Base-by-base conservation (phyloP, 2,329 filamentous ascomycete species). In the Paecilomyces niveus region DNA sequence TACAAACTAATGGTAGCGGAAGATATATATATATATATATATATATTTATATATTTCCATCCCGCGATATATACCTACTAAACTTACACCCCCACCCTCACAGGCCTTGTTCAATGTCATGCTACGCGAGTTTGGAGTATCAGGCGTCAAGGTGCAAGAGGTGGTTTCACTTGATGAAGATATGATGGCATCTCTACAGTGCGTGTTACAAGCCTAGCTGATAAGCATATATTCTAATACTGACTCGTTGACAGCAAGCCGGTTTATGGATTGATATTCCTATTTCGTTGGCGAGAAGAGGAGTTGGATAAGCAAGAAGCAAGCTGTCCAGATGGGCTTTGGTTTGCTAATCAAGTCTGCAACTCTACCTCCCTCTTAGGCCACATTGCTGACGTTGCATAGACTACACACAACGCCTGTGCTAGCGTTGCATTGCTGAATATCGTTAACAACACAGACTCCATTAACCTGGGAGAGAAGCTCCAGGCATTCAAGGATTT, bases 341-440 rank as follows among this genome's bases (percentile, higher is more conserved):
- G 94, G 93, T 97, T 97, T 72, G 92, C 92, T 29, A 97, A 97
- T 68, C 93, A 96, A 77, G 88, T 90, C 70, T 21, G 76, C 66
- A 24, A 24, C 39, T 7, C 49, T n/a, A 35, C 26, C 18, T 29
- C 1, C 32, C 8, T 39, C n/a, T 26, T 51, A 15, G 15, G 13
- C 22, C 7, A 22, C 61, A 63, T 11, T 66, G 51, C 35, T 31
- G 51, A 29, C 26, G 57, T 8, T 33, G 21, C 9, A 11, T 61
- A 93, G 87, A 91, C 89, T 0, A 88, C 86, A 0, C 82, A 84
- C 57, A 96, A 96, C 72, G 88, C 91, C 26, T 99, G 94, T 74
- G 94, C 91, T 21, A 94, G 90, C n/a, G 85, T 97, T 53, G 92
- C 94, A 3, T 80, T 97, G 64, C 82, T 97, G 65, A 97, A 97